Conservation (phyloP, 2,329 filamentous ascomycete species). For the Orbilia blumenaviensis region DNA sequence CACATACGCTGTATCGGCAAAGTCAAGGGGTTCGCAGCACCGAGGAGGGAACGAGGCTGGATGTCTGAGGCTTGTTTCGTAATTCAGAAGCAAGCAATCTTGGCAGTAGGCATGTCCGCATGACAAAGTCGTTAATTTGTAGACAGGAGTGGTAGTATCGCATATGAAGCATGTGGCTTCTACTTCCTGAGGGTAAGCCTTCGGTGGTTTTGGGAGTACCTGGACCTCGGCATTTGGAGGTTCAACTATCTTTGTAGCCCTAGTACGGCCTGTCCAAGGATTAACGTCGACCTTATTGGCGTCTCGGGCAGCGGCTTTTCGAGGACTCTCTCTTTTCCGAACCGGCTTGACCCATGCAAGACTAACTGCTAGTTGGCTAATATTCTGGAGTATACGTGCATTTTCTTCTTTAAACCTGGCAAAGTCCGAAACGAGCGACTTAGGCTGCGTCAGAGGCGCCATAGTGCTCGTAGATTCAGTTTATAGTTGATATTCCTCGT, state of each 20-base stretch:
- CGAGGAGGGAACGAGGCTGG: slow-evolving; percentile 21
- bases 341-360: slow-evolving; percentile 2
- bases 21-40: slow-evolving; percentile 26
- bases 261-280: not conserved
- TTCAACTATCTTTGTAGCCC: not conserved
- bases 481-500: not conserved
- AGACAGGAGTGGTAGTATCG: not conserved
- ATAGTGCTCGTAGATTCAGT: not conserved
- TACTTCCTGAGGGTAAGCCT: slow-evolving; percentile 16
- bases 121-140: not conserved
- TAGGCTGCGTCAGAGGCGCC: not conserved
- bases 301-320: not conserved
- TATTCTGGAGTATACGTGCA: not conserved
- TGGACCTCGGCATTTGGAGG: not conserved
- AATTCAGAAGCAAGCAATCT: slow-evolving; percentile 16
- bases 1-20: not conserved
- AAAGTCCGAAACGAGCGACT: not conserved
- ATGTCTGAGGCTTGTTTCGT: not conserved
- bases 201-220: not conserved
- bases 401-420: not conserved
- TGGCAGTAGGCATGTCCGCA: slow-evolving; percentile 30
- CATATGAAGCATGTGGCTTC: slow-evolving; percentile 14
- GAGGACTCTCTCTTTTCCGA: not conserved
- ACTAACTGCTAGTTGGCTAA: slow-evolving; percentile 6
- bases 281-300: not conserved